Evolutionary conservation across 768 basidiomycete genomes (phyloP).

Genomic region (Gautieria morchelliformis): DNA sequence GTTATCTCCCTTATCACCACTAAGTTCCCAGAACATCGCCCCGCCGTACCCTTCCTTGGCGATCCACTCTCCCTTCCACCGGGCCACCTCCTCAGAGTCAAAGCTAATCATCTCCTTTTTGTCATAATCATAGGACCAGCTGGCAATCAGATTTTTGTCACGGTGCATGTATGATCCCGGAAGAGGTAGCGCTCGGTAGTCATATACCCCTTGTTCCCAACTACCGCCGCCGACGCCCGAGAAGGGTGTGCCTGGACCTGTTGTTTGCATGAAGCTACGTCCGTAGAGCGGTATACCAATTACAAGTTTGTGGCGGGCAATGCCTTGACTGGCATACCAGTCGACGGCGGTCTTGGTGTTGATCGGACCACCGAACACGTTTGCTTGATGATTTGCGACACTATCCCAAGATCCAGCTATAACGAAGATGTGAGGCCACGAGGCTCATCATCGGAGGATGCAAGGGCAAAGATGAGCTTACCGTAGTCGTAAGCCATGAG

Average conservation of each 20-base stretch:
- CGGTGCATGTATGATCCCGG: conserved; percentile 56
- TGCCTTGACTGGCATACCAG: conserved; percentile 64
- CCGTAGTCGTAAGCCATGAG: conserved; percentile 85
- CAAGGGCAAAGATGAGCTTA: not conserved
- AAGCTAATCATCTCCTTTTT: conserved; percentile 78
- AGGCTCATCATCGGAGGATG: not conserved
- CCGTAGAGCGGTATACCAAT: conserved; percentile 93
- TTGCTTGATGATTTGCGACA: conserved; percentile 62
- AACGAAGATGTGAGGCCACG: not conserved
- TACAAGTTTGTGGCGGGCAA: conserved; percentile 71
- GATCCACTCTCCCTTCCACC: conserved; percentile 77
- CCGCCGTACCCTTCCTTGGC: conserved; percentile 68
- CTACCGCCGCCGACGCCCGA: conserved; percentile 77
- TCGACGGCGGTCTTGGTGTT: conserved; percentile 55
- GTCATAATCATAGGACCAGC: conserved; percentile 73
- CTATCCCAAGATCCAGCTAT: conserved; percentile 37
- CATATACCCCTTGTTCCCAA: conserved; percentile 89
- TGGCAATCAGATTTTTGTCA: conserved; percentile 61
- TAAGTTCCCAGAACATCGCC: conserved; percentile 92
- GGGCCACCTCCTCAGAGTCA: conserved; percentile 60
- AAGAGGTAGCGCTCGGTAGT: conserved; percentile 84
- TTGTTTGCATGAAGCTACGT: conserved; percentile 77
- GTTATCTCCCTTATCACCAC: conserved; percentile 67
- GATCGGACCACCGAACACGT: conserved; percentile 59
- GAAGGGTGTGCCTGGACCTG: conserved; percentile 73